Conservation (phyloP, 1,284 basidiomycete genomes). For the Afroboletus lepidellus region DNA sequence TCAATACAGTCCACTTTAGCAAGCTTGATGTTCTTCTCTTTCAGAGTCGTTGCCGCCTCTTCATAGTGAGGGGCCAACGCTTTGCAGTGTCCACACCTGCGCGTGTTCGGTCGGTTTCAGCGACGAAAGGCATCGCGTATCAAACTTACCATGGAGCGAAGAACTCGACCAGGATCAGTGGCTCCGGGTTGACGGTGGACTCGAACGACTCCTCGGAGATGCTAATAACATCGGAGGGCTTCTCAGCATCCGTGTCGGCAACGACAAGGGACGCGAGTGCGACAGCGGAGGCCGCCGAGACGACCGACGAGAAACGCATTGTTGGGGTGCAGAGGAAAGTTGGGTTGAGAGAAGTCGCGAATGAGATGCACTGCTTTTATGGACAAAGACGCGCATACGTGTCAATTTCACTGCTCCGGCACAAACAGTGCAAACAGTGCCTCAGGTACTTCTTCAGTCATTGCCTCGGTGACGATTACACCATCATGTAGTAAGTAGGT, state of each 20-base stretch:
- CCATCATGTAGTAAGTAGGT: background rate
- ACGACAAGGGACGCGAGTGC: conserved; percentile 54
- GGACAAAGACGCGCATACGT: conserved; percentile 28
- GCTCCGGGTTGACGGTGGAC: conserved; percentile 63
- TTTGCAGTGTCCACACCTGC: conserved; percentile 90
- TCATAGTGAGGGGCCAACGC: conserved; percentile 93
- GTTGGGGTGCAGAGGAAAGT: conserved; percentile 15
- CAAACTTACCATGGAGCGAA: conserved; percentile 80
- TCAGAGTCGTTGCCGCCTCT: conserved; percentile 91
- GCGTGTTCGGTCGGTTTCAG: background rate
- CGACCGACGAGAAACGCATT: conserved; percentile 65
- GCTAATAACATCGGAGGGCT: conserved; percentile 78
- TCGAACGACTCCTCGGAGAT: conserved; percentile 75
- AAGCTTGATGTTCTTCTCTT: conserved; percentile 86
- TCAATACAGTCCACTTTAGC: conserved; percentile 97
- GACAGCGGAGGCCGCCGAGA: conserved; percentile 52
- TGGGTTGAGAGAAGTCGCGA: background rate
- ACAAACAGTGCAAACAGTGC: background rate
- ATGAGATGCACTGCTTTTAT: conserved; percentile 22
- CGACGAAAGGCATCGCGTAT: background rate
- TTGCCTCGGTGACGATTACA: background rate
- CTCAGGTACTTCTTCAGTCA: no score
- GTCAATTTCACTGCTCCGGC: conserved; percentile 16
- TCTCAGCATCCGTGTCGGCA: conserved; percentile 54
- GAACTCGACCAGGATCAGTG: conserved; percentile 93